Evolutionary conservation across 495 filamentous ascomycete genomes (phyloP).

Genomic region (Cenococcum geophilum): DNA sequence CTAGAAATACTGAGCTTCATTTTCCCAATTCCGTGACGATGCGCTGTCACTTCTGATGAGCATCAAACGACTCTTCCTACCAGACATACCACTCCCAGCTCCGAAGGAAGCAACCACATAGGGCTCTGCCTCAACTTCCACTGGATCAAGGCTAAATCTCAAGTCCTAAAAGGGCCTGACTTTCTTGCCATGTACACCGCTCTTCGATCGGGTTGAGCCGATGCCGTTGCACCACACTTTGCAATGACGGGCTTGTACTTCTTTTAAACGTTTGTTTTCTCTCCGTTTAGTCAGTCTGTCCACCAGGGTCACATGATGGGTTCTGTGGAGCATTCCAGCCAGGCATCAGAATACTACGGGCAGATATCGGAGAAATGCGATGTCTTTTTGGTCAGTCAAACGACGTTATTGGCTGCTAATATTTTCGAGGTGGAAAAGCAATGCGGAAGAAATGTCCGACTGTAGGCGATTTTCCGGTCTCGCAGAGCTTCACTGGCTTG

Average conservation of each 20-base stretch:
- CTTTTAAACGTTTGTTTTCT: background rate
- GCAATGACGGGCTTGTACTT: slow-evolving; percentile 8
- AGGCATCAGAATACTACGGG: slow-evolving; percentile 9
- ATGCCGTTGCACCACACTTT: slow-evolving; percentile 9
- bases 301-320: slow-evolving; percentile 13
- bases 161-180: background rate
- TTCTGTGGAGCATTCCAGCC: slow-evolving; percentile 1
- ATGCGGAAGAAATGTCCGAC: too few species aligned
- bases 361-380: slow-evolving; percentile 27
- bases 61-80: background rate
- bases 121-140: background rate
- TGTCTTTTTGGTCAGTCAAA: slow-evolving; percentile 11
- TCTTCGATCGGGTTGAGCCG: slow-evolving; percentile 11
- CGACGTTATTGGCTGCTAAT: background rate
- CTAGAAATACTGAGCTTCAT: background rate
- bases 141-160: background rate
- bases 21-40: background rate
- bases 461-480: too few species aligned
- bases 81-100: background rate
- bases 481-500: too few species aligned
- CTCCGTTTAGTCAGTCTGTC: slow-evolving; percentile 6
- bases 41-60: background rate
- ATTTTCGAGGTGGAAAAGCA: too few species aligned
- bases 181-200: slow-evolving; percentile 21
- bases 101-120: background rate